phyloP scores from a whole-genome alignment of 139 green algal genomes.

The Pleodorina starrii region DNA sequence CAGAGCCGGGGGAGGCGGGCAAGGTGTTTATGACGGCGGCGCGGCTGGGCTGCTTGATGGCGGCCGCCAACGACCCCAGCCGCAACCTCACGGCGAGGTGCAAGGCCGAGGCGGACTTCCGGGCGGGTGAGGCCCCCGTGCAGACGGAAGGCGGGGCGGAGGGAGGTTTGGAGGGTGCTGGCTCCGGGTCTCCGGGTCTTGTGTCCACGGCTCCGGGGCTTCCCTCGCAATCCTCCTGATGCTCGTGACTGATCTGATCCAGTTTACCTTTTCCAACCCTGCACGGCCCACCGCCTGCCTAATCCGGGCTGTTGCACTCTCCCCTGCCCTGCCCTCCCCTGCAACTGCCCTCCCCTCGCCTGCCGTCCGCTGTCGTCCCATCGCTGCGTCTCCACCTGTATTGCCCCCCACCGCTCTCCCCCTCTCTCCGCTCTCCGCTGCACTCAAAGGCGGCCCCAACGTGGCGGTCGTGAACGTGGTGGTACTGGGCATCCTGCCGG shows the following conservation, averaged over 20 bases:
- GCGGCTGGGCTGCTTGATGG: constrained; percentile 12
- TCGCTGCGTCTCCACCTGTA: too few relatives aligned
- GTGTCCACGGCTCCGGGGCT: too few relatives aligned
- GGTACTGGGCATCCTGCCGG: neutral
- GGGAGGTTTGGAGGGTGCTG: too few relatives aligned
- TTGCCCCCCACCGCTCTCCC: too few relatives aligned
- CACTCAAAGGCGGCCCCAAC: constrained; percentile 18
- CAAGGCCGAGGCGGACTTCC: constrained; percentile 15
- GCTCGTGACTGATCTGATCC: too few relatives aligned
- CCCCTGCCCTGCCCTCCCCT: neutral
- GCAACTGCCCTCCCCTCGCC: neutral
- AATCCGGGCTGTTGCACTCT: neutral
- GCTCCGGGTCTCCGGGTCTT: too few relatives aligned
- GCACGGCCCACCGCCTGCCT: too few relatives aligned
- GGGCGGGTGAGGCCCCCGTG: neutral
- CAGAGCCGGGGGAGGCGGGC: neutral
- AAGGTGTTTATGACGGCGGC: neutral
- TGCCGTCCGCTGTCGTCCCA: too few relatives aligned
- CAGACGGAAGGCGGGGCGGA: too few relatives aligned
- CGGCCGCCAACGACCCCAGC: neutral
- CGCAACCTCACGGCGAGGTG: constrained; percentile 7
- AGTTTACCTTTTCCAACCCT: neutral
- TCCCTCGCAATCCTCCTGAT: too few relatives aligned
- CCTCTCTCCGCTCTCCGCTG: too few relatives aligned
- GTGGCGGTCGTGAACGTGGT: neutral